A percentile compares a stretch with the other conserved stretches of the same genome.
phyloP scores from a whole-genome alignment of 169 alveolate genomes.

The Cryptosporidium tyzzeri region DNA sequence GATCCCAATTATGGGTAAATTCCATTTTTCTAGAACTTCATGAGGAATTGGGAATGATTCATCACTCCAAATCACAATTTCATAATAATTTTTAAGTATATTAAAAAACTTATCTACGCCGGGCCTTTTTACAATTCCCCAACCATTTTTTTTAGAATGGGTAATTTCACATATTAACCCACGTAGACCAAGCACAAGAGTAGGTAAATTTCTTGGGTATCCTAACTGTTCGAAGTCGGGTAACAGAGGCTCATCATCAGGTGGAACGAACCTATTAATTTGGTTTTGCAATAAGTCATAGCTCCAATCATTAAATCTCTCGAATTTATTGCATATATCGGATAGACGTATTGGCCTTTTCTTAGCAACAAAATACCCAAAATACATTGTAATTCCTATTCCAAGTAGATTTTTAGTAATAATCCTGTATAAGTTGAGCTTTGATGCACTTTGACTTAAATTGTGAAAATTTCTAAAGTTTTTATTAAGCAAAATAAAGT shows the following conservation, averaged over 20 bases:
- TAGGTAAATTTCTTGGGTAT: constrained; percentile 91
- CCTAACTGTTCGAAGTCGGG: constrained; percentile 89
- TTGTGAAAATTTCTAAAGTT: not conserved
- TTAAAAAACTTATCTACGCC: constrained; percentile 90
- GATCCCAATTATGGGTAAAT: constrained; percentile 90
- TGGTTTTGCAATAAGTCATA: constrained; percentile 9
- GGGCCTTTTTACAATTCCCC: constrained; percentile 93
- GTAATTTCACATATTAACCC: constrained; percentile 88
- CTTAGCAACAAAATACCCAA: not conserved
- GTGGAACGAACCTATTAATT: constrained; percentile 79
- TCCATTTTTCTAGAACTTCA: constrained; percentile 90
- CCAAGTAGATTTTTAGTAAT: constrained; percentile 7
- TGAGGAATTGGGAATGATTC: constrained; percentile 90
- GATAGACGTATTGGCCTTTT: not conserved
- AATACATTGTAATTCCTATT: not conserved
- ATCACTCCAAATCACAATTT: constrained; percentile 94
- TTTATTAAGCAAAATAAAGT: not conserved
- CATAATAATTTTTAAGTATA: constrained; percentile 89
- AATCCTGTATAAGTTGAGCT: not conserved
- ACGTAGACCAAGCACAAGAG: constrained; percentile 90
- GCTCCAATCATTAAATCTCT: constrained; percentile 71
- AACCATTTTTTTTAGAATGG: constrained; percentile 88
- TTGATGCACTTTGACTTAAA: not conserved
- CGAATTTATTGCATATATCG: constrained; percentile 20
- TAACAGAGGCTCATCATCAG: constrained; percentile 86